A percentile compares a stretch with the other conserved stretches of the same genome.
Evolutionary conservation across 2,329 filamentous ascomycete genomes (phyloP).

Genomic region (Elsinoe fawcettii): DNA sequence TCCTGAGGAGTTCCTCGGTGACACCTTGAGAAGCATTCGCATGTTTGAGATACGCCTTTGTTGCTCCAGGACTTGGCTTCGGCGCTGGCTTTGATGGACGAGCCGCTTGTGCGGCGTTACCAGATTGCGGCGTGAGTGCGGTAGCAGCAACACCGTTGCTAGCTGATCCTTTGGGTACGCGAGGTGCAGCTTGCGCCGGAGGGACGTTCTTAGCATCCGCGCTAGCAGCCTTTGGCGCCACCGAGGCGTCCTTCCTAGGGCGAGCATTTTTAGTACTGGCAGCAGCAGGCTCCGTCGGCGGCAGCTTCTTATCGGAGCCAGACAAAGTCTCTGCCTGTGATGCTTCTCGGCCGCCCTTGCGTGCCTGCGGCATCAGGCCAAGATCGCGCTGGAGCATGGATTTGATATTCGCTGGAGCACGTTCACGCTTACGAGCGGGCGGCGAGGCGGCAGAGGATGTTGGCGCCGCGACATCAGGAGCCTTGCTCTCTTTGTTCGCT

Average conservation of each 20-base stretch:
- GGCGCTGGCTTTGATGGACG: conserved; percentile 14
- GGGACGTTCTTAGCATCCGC: conserved; percentile 36
- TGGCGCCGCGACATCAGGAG: conserved; percentile 31
- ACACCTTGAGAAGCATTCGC: conserved; percentile 82
- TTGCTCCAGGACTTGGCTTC: conserved; percentile 27
- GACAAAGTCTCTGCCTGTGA: conserved; percentile 16
- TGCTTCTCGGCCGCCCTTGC: conserved; percentile 25
- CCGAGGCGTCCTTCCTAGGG: conserved; percentile 10
- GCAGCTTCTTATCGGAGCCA: conserved; percentile 14
- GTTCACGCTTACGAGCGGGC: conserved; percentile 43
- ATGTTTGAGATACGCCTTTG: conserved; percentile 49
- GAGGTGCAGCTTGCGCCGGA: conserved; percentile 16
- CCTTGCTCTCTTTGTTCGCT: conserved; percentile 38
- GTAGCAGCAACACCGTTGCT: conserved; percentile 17
- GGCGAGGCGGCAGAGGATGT: conserved; percentile 28
- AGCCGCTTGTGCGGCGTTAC: conserved; percentile 6
- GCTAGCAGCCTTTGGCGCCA: conserved; percentile 20
- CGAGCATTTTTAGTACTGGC: conserved; percentile 2
- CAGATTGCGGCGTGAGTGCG: conserved; percentile 13
- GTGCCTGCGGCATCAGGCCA: conserved; percentile 42
- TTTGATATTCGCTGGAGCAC: conserved; percentile 40
- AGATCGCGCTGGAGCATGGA: conserved; percentile 56
- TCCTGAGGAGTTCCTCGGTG: conserved; percentile 69
- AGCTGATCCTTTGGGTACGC: conserved; percentile 12
- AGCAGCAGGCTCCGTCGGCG: conserved; percentile 10